phyloP scores from a whole-genome alignment of 371 early-diverging fungal species.

The Apophysomyces elegans region DNA sequence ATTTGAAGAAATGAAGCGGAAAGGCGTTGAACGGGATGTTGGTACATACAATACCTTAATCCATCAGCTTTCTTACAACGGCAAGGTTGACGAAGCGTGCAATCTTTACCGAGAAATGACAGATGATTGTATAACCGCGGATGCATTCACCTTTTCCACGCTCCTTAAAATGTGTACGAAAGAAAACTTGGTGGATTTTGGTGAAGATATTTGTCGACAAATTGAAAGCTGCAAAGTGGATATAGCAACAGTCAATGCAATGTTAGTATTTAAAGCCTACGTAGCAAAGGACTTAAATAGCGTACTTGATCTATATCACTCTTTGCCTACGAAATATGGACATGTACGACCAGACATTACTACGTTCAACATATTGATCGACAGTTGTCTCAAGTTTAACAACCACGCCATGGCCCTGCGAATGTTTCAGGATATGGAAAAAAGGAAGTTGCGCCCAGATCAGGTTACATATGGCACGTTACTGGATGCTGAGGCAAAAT shows the following conservation, averaged over 20 bases:
- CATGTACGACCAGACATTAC: conserved; percentile 30
- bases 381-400: conserved; percentile 40
- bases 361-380: conserved; percentile 49
- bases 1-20: conserved; percentile 42
- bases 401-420: conserved; percentile 36
- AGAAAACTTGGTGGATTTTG: conserved; percentile 21
- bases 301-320: conserved; percentile 30
- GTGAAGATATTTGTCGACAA: conserved; percentile 14
- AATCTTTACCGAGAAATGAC: conserved; percentile 41
- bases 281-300: conserved; percentile 16
- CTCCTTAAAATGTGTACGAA: conserved; percentile 46
- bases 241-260: conserved; percentile 34
- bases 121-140: conserved; percentile 29
- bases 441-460: conserved; percentile 39
- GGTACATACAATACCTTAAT: conserved; percentile 55
- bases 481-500: conserved; percentile 45
- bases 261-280: conserved; percentile 30
- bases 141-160: conserved; percentile 53
- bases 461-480: conserved; percentile 58
- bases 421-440: conserved; percentile 44
- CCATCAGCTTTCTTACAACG: conserved; percentile 22
- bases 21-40: conserved; percentile 37
- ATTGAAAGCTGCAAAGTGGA: conserved; percentile 19
- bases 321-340: conserved; percentile 21
- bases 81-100: conserved; percentile 23